phyloP scores from a whole-genome alignment of 345 rosid genomes.

The Garcia nutans region DNA sequence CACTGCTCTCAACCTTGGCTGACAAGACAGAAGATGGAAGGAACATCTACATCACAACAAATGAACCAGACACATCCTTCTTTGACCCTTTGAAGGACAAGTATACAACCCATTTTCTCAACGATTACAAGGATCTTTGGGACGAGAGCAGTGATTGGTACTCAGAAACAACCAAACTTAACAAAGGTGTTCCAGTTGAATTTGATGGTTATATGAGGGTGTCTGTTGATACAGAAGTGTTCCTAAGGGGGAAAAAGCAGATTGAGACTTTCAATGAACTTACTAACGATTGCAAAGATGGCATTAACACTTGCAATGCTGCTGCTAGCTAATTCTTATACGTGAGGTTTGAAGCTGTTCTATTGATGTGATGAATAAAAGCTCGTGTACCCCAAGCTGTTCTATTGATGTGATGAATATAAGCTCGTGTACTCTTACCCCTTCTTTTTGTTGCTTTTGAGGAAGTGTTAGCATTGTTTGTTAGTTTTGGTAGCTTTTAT shows the following conservation, averaged over 20 bases:
- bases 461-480: constrained; percentile 20
- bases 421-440: constrained; percentile 16
- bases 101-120: constrained; percentile 79
- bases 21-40: constrained; percentile 81
- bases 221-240: constrained; percentile 85
- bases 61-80: constrained; percentile 63
- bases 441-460: constrained; percentile 17
- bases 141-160: constrained; percentile 87
- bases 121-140: constrained; percentile 84
- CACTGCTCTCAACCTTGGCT: constrained; percentile 61
- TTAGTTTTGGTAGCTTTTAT: constrained; percentile 24
- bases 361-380: constrained; percentile 14
- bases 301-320: constrained; percentile 66
- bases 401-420: constrained; percentile 12
- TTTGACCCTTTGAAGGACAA: constrained; percentile 79
- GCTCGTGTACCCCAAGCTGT: constrained; percentile 10
- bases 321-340: constrained; percentile 52
- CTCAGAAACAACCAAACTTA: constrained; percentile 75
- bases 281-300: constrained; percentile 89
- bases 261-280: constrained; percentile 87
- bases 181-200: constrained; percentile 75
- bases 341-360: constrained; percentile 3
- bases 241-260: constrained; percentile 95
- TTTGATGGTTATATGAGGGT: constrained; percentile 93
- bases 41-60: constrained; percentile 74